Evolutionary conservation across 2,329 filamentous ascomycete genomes (phyloP).

Genomic region (Fusarium keratoplasticum): DNA sequence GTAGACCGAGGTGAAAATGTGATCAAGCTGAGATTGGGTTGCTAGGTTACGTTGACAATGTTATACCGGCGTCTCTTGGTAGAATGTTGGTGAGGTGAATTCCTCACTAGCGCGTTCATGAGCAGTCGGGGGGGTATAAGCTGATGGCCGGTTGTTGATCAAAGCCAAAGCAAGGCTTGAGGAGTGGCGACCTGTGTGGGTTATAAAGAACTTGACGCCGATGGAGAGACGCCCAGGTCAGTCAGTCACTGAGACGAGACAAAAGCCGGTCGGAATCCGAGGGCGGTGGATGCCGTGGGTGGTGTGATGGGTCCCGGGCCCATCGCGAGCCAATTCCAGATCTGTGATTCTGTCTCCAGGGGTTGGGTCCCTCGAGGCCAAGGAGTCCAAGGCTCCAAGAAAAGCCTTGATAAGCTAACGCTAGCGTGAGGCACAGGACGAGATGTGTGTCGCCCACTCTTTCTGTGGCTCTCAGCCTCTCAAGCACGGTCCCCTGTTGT

Average conservation of each 20-base stretch:
- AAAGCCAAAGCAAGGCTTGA: conserved; percentile 5
- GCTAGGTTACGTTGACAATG: conserved; percentile 41
- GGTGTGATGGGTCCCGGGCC: conserved; percentile 45
- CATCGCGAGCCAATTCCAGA: conserved; percentile 44
- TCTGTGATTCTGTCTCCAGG: conserved; percentile 35
- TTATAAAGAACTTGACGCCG: conserved; percentile 42
- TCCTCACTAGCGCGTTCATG: conserved; percentile 46
- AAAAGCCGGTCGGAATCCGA: conserved; percentile 45
- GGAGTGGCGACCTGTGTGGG: conserved; percentile 41
- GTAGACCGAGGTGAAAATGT: conserved; percentile 15
- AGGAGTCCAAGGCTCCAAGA: conserved; percentile 3
- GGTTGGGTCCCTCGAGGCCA: conserved; percentile 16
- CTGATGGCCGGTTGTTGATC: conserved; percentile 22
- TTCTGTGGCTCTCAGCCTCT: conserved; percentile 22
- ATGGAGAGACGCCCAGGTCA: conserved; percentile 28
- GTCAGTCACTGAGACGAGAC: conserved; percentile 7
- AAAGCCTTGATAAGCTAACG: conserved; percentile 40
- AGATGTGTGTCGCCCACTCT: conserved; percentile 26
- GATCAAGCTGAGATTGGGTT: conserved; percentile 7
- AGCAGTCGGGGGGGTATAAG: conserved; percentile 35
- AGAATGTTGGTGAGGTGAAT: conserved; percentile 24
- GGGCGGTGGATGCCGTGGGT: conserved; percentile 38
- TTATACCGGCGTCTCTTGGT: conserved; percentile 31
- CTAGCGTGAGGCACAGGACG: conserved; percentile 38
- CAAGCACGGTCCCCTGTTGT: conserved; percentile 19